phyloP scores from a whole-genome alignment of 352 stramenopile species.

The Phytopythium boreale region DNA sequence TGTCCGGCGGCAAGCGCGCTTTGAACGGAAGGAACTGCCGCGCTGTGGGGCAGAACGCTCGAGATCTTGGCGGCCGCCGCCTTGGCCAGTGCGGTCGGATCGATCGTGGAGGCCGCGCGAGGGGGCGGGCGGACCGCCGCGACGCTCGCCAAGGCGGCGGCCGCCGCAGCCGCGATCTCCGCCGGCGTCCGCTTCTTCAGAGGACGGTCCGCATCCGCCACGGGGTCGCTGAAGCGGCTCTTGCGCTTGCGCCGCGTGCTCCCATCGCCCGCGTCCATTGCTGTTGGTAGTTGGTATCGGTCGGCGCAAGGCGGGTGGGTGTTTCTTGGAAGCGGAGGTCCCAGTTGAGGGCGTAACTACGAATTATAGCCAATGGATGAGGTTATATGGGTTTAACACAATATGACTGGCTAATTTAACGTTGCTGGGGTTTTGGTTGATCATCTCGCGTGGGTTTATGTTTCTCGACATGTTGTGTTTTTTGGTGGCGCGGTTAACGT shows the following conservation, averaged over 20 bases:
- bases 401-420: neutral
- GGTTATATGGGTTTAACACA: neutral
- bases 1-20: neutral
- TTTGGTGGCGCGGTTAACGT: neutral
- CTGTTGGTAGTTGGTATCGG: neutral
- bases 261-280: slow-evolving; percentile 27
- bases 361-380: neutral
- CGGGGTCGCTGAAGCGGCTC: slow-evolving; percentile 79
- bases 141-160: neutral
- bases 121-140: slow-evolving; percentile 1
- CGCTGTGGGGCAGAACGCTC: slow-evolving; percentile 40
- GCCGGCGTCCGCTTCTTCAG: slow-evolving; percentile 14
- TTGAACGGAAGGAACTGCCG: neutral
- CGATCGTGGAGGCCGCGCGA: slow-evolving; percentile 9
- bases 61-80: slow-evolving; percentile 74
- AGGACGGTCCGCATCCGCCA: slow-evolving; percentile 15
- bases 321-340: neutral
- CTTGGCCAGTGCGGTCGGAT: slow-evolving; percentile 65
- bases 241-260: slow-evolving; percentile 65
- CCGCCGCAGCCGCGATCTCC: slow-evolving; percentile 3
- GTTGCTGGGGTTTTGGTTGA: neutral
- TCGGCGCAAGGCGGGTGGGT: no score
- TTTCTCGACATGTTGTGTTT: neutral
- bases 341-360: neutral
- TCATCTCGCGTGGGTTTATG: neutral